Percentiles rank a stretch among this genome's conserved stretches.
Conservation (phyloP, 164 flowering plant species). For the Pachysandra terminalis region DNA sequence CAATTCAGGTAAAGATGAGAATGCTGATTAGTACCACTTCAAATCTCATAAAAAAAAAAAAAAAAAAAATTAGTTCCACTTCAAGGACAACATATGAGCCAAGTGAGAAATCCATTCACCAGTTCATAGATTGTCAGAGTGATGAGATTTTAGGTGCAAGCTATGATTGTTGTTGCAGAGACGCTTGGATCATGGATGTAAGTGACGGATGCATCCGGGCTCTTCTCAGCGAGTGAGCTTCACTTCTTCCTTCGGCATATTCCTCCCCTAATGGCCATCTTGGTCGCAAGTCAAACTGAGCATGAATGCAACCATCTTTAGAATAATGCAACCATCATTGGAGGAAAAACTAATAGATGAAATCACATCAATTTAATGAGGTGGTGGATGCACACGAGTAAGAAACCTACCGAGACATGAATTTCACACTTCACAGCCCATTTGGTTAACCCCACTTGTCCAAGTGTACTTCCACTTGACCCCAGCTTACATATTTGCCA, state of each 20-base stretch:
- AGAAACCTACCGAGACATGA: too few relatives aligned
- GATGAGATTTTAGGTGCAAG: background rate
- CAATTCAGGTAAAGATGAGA: background rate
- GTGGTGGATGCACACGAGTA: too few relatives aligned
- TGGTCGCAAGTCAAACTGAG: slow-evolving; percentile 85
- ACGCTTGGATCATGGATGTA: slow-evolving; percentile 80
- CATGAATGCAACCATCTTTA: slow-evolving; percentile 3
- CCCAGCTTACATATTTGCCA: too few relatives aligned
- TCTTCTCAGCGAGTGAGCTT: slow-evolving; percentile 72
- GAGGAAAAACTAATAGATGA: too few relatives aligned
- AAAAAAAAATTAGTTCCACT: background rate
- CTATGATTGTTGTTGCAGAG: slow-evolving; percentile 38
- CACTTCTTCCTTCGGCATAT: slow-evolving; percentile 71
- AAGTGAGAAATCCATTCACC: slow-evolving; percentile 1
- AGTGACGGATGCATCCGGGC: slow-evolving; percentile 92
- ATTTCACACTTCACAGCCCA: too few relatives aligned
- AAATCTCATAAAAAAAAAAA: background rate
- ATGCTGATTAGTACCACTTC: background rate
- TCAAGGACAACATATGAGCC: background rate
- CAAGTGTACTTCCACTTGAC: too few relatives aligned
- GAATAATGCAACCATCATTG: too few relatives aligned
- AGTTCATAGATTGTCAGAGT: background rate
- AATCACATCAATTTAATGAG: too few relatives aligned
- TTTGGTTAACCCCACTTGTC: too few relatives aligned
- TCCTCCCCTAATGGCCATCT: slow-evolving; percentile 98